These are phyloP conservation scores for Saccharomycopsis hybrid DNA, from an alignment of 1,139 yeast genomes.

Conservation along the genomic window DNA sequence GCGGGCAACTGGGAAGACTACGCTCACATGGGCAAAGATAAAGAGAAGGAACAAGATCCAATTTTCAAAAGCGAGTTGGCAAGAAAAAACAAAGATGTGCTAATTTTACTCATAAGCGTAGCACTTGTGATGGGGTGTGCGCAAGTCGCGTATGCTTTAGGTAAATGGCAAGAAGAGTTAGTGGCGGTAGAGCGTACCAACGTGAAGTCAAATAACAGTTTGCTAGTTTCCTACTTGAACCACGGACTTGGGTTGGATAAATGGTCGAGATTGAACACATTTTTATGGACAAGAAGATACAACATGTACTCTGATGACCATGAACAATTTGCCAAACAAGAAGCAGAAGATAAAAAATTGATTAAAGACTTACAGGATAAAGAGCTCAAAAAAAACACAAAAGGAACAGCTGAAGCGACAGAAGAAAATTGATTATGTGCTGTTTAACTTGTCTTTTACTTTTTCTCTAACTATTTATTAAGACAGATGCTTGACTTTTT, in stretches of 20 bases:
- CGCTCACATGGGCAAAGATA: conserved; percentile 21
- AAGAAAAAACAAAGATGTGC: conserved; percentile 17
- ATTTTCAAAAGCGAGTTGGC: conserved; percentile 16
- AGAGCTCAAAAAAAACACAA: no score
- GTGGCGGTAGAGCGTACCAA: conserved; percentile 29
- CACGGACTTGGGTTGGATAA: conserved; percentile 48
- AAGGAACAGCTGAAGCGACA: no score
- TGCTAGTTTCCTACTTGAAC: conserved; percentile 43
- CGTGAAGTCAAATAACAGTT: conserved; percentile 41
- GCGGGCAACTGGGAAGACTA: conserved; percentile 75
- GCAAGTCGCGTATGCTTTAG: conserved; percentile 17
- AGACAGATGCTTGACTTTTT: no score
- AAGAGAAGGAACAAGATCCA: conserved; percentile 1
- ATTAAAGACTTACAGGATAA: conserved; percentile 6
- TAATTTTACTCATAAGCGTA: conserved; percentile 6
- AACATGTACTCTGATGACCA: conserved; percentile 29
- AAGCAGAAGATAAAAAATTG: conserved; percentile 12
- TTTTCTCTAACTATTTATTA: no score
- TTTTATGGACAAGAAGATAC: conserved; percentile 53
- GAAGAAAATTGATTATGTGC: no score
- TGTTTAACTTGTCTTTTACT: no score
- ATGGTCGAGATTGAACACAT: conserved; percentile 47
- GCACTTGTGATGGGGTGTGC: conserved; percentile 10
- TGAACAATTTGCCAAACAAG: conserved; percentile 23
- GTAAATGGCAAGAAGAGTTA: conserved; percentile 7